These are phyloP conservation scores for Entamoeba histolytica DNA, from an alignment of 208 protist species.

Conservation along the genomic window DNA sequence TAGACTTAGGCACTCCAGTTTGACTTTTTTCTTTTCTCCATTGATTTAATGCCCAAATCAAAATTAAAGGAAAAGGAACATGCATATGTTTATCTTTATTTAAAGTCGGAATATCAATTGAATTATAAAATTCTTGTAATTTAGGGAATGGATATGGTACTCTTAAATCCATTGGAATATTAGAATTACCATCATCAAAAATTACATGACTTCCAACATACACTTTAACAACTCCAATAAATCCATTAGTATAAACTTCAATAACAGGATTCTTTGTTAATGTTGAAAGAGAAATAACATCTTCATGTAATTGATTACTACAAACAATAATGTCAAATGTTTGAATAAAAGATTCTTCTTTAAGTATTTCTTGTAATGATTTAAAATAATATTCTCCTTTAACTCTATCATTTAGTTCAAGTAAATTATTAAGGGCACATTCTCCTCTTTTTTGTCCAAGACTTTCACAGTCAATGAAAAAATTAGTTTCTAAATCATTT, in stretches of 20 bases:
- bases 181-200: background rate
- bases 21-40: background rate
- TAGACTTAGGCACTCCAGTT: background rate
- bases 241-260: background rate
- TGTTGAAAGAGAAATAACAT: background rate
- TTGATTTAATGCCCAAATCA: background rate
- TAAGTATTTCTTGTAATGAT: background rate
- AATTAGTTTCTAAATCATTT: background rate
- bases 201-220: background rate
- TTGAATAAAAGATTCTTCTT: background rate
- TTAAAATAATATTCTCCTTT: background rate
- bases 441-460: background rate
- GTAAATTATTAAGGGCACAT: background rate
- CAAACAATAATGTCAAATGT: background rate
- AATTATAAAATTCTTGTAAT: background rate
- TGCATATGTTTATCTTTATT: background rate
- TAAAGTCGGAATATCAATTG: background rate
- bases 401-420: background rate
- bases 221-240: background rate
- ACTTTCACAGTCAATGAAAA: background rate
- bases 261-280: background rate
- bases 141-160: background rate
- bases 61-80: background rate
- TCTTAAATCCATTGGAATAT: background rate
- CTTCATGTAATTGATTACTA: background rate